These are phyloP conservation scores for Cardamine chenopodiifolia DNA, from an alignment of 345 rosid species.

Conservation along the genomic window DNA sequence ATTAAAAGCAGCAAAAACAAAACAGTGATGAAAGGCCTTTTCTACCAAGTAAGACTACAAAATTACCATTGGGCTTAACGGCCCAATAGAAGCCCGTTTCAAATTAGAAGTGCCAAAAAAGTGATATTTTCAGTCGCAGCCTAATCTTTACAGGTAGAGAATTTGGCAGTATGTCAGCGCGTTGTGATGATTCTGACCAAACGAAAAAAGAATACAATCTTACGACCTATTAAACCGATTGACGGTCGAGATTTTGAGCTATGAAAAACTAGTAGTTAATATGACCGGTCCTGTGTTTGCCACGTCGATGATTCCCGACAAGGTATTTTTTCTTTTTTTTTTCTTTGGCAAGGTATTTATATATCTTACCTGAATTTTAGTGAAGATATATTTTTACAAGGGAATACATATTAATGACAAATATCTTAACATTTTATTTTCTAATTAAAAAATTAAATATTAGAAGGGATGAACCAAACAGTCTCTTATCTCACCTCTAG, in stretches of 20 bases:
- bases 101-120: not conserved
- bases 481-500: not conserved
- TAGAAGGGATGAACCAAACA: not conserved
- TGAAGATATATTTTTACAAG: not conserved
- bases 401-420: not conserved
- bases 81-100: not conserved
- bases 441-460: not conserved
- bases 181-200: no score
- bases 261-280: not conserved
- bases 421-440: not conserved
- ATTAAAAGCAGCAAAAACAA: not conserved
- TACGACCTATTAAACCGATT: not conserved
- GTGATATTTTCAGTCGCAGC: not conserved
- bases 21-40: not conserved
- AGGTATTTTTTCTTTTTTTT: not conserved
- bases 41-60: not conserved
- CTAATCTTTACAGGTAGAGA: slow-evolving; percentile 1
- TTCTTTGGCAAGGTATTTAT: not conserved
- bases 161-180: no score
- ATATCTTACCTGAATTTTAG: slow-evolving; percentile 4
- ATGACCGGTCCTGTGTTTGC: slow-evolving; percentile 11
- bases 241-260: slow-evolving; percentile 6
- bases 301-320: slow-evolving; percentile 23
- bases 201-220: no score
- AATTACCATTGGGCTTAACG: not conserved